Evolutionary conservation across 257 asterid species (phyloP), one percentile per base, ranked within the genome.

Genomic region (Solanum paucissectum): DNA sequence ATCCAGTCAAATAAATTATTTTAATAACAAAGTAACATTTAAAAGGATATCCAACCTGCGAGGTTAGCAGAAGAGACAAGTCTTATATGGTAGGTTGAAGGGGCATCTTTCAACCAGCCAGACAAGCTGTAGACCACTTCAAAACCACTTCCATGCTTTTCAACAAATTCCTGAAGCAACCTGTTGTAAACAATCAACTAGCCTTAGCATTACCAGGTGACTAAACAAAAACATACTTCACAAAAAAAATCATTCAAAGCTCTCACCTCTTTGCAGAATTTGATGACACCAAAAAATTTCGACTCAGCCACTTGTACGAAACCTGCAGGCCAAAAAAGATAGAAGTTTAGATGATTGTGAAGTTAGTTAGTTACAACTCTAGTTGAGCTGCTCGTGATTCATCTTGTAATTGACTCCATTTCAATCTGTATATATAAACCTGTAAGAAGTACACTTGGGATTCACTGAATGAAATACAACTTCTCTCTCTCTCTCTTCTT

Each of bases 251-350:
- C n/a, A 13, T 20, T 33, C 66, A 46, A 84, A 58, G 36, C 21
- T 83, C 40, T 62, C 84, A 97, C 99, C 98, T 94, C 94, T 97
- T 97, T 9, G 99, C 99, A 88, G 92, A 94, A 90, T 96, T 92
- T 49, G 99, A 97, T 55, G 99, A 94, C 72, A 97, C 94, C 93
- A 90, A 90, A 91, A 93, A 95, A 82, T 95, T 95, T 62, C 98
- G 95, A 92, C 98, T 97, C 44, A 97, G 92, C 99, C 99, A 97
- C 92, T 97, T 97, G 94, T 97, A 97, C 23, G 99, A 97, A 89
- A 97, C 98, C 99, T 97, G 58, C 62, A 73, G 34, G 58, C 34
- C 84, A 66, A 44, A 32, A n/a, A 44, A 79, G 12, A 73, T 73
- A 23, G 38, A 49, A 86, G 21, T 18, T 81, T 1, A 81, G 40